Percentiles rank a stretch among this genome's conserved stretches.
Evolutionary conservation across 768 basidiomycete species (phyloP).

Genomic region (Collybia mongolica): DNA sequence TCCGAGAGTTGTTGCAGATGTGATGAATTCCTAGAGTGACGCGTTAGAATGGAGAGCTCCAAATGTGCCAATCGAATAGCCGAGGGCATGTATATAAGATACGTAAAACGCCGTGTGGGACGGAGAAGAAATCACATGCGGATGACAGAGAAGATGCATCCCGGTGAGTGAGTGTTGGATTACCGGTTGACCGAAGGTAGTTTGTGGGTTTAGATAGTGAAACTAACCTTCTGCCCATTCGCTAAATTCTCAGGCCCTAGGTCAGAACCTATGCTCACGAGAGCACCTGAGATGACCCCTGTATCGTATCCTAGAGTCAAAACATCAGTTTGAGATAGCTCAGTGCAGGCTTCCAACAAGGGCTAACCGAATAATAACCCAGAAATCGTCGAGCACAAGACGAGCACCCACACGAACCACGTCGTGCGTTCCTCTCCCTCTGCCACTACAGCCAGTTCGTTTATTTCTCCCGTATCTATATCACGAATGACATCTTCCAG

Average conservation of each 20-base stretch:
- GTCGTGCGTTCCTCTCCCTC: conserved; percentile 69
- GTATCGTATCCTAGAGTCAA: conserved; percentile 67
- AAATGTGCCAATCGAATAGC: not conserved
- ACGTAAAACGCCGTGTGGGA: not conserved
- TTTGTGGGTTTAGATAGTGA: too few species aligned
- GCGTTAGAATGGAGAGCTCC: too few species aligned
- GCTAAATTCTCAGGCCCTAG: conserved; percentile 58
- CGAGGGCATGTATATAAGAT: not conserved
- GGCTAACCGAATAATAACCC: conserved; percentile 71
- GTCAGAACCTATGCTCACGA: conserved; percentile 70
- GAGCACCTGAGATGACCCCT: conserved; percentile 78
- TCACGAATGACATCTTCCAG: conserved; percentile 18
- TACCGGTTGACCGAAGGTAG: too few species aligned
- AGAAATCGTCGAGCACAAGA: conserved; percentile 71
- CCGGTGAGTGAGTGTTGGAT: not conserved
- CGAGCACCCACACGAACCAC: conserved; percentile 78
- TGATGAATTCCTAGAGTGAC: conserved; percentile 66
- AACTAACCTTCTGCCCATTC: conserved; percentile 58
- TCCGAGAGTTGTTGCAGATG: conserved; percentile 75
- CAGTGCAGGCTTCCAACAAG: not conserved
- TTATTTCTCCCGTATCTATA: conserved; percentile 51
- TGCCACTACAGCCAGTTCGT: conserved; percentile 55
- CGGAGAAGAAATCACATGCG: not conserved
- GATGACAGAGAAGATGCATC: not conserved
- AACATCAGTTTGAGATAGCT: not conserved